Evolutionary conservation across 768 basidiomycete species (phyloP).

Genomic region (Naganishia antarctica): DNA sequence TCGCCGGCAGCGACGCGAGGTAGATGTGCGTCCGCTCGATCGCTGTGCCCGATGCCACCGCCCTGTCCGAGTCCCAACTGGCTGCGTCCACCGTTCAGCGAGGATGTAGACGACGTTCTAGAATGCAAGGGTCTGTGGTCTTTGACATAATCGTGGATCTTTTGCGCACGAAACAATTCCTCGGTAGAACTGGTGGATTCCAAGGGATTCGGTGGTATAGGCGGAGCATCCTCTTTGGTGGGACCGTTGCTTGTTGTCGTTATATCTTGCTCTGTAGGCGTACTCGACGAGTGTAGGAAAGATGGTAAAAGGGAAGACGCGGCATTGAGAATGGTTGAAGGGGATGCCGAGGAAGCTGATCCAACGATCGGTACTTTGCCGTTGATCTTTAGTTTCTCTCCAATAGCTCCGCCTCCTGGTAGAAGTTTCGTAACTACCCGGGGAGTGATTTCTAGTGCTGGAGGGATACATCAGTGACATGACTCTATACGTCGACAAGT

Average conservation of each 20-base stretch:
- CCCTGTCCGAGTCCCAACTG: slow-evolving; percentile 28
- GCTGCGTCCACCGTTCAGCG: not conserved
- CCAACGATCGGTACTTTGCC: slow-evolving; percentile 20
- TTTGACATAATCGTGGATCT: slow-evolving; percentile 27
- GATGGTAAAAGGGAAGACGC: slow-evolving; percentile 38
- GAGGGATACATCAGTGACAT: not conserved
- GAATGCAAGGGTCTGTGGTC: slow-evolving; percentile 5
- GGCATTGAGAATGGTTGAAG: slow-evolving; percentile 40
- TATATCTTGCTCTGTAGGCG: not conserved
- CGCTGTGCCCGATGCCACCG: slow-evolving; percentile 35
- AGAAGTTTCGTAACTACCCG: not conserved
- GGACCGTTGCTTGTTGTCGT: no score
- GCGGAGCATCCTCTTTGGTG: slow-evolving; percentile 29
- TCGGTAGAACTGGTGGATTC: slow-evolving; percentile 28
- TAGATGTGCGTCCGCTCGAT: slow-evolving; percentile 57
- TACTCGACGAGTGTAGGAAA: slow-evolving; percentile 18
- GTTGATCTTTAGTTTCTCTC: not conserved
- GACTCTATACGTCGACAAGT: no score
- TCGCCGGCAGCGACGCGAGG: slow-evolving; percentile 52
- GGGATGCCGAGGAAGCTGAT: slow-evolving; percentile 33
- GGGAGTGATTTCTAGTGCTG: slow-evolving; percentile 3
- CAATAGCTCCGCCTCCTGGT: not conserved
- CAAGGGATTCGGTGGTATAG: slow-evolving; percentile 33
- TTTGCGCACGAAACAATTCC: slow-evolving; percentile 29
- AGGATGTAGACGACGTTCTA: not conserved